A percentile compares a stretch with the other conserved stretches of the same genome.
phyloP scores from a whole-genome alignment of 106 monocot species.

The Amphibolis antarctica region DNA sequence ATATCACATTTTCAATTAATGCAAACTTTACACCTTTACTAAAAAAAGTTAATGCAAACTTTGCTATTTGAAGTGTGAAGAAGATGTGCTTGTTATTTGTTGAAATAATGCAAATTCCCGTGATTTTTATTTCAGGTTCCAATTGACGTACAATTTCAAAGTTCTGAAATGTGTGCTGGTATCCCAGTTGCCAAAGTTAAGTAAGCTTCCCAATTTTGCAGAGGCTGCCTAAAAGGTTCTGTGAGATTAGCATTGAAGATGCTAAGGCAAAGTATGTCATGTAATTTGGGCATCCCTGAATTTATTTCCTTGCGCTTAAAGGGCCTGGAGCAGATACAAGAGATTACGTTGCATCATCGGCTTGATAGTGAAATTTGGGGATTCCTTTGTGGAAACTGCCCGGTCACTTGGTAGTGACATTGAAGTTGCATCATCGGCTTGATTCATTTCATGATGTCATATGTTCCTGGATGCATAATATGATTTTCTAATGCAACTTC shows the following conservation, averaged over 20 bases:
- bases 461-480: not conserved
- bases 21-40: not conserved
- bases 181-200: constrained; percentile 10
- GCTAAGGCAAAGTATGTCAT: constrained; percentile 11
- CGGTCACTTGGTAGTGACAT: constrained; percentile 91
- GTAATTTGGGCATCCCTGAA: constrained; percentile 9
- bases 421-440: constrained; percentile 53
- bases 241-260: constrained; percentile 12
- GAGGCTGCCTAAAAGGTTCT: constrained; percentile 14
- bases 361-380: constrained; percentile 51
- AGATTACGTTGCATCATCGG: constrained; percentile 70
- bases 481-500: not conserved
- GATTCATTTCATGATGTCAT: not conserved
- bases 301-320: not conserved
- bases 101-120: not conserved
- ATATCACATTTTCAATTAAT: not conserved
- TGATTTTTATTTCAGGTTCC: constrained; percentile 10
- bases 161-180: constrained; percentile 6
- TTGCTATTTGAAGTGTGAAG: too few relatives aligned
- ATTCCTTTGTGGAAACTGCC: constrained; percentile 68
- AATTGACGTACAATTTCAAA: too few relatives aligned
- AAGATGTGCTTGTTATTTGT: too few relatives aligned
- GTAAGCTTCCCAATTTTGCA: constrained; percentile 11
- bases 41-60: too few relatives aligned
- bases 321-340: constrained; percentile 60